Evolutionary conservation across 2,329 filamentous ascomycete genomes (phyloP).

Genomic region (Clonostachys solani): DNA sequence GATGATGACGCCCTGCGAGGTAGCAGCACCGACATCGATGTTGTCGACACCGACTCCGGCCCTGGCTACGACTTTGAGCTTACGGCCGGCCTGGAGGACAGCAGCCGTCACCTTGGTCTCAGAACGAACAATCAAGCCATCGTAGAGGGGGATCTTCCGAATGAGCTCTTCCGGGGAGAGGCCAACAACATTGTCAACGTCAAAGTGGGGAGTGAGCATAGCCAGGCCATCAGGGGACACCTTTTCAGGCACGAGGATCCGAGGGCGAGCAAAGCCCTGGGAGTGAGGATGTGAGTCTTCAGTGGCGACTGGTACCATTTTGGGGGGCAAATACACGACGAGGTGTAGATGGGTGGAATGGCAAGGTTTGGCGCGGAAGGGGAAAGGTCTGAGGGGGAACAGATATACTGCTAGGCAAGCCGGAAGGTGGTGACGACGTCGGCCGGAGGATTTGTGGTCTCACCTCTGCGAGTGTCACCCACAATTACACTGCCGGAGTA

Average conservation of each 20-base stretch:
- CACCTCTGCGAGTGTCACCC: too few relatives aligned
- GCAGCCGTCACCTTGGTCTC: conserved; percentile 75
- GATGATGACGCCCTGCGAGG: conserved; percentile 69
- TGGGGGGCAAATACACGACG: background rate
- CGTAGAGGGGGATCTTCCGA: conserved; percentile 64
- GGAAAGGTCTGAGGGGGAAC: too few relatives aligned
- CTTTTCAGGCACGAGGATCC: conserved; percentile 74
- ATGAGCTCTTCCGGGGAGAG: conserved; percentile 60
- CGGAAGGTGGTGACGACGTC: too few relatives aligned
- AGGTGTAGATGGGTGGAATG: background rate
- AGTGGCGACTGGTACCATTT: conserved; percentile 21
- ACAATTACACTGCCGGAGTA: too few relatives aligned
- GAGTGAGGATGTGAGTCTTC: background rate
- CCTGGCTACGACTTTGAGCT: conserved; percentile 72
- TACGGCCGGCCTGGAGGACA: conserved; percentile 61
- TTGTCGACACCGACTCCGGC: conserved; percentile 83
- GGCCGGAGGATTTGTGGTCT: too few relatives aligned
- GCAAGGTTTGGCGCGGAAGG: background rate
- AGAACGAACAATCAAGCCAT: conserved; percentile 75
- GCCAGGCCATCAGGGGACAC: conserved; percentile 74
- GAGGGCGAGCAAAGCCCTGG: conserved; percentile 14
- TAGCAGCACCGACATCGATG: conserved; percentile 71
- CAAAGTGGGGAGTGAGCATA: conserved; percentile 60
- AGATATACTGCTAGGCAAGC: too few relatives aligned
- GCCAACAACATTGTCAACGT: conserved; percentile 64